Evolutionary conservation across 805 yeast genomes (phyloP).

Genomic region (Huiozyma naganishii): DNA sequence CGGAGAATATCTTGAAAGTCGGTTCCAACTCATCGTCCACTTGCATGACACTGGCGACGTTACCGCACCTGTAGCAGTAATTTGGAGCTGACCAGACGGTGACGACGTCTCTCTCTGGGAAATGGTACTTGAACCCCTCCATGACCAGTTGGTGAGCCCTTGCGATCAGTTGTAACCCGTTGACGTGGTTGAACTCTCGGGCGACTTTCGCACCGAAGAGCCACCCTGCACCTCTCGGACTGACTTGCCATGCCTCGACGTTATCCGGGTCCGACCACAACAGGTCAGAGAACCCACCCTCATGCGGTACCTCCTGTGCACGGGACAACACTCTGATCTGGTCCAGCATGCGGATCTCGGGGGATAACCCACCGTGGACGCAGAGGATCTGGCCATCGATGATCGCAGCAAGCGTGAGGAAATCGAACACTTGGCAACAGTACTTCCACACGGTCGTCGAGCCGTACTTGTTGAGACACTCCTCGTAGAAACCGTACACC

Average conservation of each 20-base stretch:
- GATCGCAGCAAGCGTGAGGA: conserved; percentile 86
- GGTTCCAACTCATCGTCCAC: conserved; percentile 81
- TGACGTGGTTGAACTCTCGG: conserved; percentile 90
- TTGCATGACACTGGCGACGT: conserved; percentile 96
- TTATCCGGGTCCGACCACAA: conserved; percentile 98
- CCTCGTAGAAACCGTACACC: conserved; percentile 96
- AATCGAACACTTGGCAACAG: conserved; percentile 93
- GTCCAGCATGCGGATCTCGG: conserved; percentile 94
- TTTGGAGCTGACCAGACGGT: conserved; percentile 98
- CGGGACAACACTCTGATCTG: conserved; percentile 89
- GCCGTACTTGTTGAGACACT: conserved; percentile 86
- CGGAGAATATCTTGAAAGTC: conserved; percentile 85
- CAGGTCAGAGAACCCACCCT: conserved; percentile 95
- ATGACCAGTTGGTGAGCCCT: conserved; percentile 96
- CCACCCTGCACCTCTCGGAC: conserved; percentile 99
- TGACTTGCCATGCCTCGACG: conserved; percentile 96
- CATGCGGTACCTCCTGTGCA: conserved; percentile 98
- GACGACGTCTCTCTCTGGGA: conserved; percentile 90
- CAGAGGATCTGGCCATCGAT: conserved; percentile 90
- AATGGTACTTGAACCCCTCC: conserved; percentile 97
- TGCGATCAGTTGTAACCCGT: conserved; percentile 78
- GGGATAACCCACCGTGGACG: conserved; percentile 95
- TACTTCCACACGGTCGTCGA: conserved; percentile 93
- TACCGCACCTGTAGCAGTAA: conserved; percentile 95
- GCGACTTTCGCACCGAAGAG: conserved; percentile 89